Base-by-base conservation (phyloP, 108 stramenopile species). In the Parietichytrium sp. region DNA sequence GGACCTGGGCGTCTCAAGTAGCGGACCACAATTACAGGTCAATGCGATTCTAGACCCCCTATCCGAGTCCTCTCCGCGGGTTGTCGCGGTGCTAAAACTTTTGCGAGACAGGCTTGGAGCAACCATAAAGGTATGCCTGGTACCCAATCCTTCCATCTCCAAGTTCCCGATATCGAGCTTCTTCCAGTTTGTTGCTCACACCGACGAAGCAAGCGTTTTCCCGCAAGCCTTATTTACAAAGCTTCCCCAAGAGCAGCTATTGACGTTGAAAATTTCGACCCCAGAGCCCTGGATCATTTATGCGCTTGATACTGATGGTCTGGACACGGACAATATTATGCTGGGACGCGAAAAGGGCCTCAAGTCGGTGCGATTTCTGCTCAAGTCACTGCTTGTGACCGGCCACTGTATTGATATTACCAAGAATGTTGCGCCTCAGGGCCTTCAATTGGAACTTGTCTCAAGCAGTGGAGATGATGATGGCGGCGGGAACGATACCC, bases 231-330 rank as follows among this genome's bases (percentile, higher is more conserved):
- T 80, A 33, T 97, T 98, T 81, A 80, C 87, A 20, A 86, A 91
- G 52, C 91, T 98, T 31, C 98, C 98, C 3, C 85, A 85, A 23
- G 84, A 93, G 16, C 96, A 96, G 38, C 30, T 78, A 23, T 86
- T 99, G 52, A 99, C 98, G n/a, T 80, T 96, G 7, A 89, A 95
- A 77, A 89, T 97, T 86, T 96, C 96, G 86, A 92, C 96, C 12
- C 96, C 98, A 0, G 96, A 97, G 84, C 84, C 93, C 29, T 99
- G 96, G 96, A 93, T 96, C 86, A 93, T 97, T 27, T 96, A 97
- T 54, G 92, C 95, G 55, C 18, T n/a, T 13, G 79, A 83, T n/a
- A 23, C 80, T 25, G 87, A 92, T n/a, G 55, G 92, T 8, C 95
- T 95, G 81, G 98, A 99, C 86, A 86, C 94, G 18, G 98, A 99